phyloP scores from a whole-genome alignment of 805 yeast species.

The Candida patagonica region DNA sequence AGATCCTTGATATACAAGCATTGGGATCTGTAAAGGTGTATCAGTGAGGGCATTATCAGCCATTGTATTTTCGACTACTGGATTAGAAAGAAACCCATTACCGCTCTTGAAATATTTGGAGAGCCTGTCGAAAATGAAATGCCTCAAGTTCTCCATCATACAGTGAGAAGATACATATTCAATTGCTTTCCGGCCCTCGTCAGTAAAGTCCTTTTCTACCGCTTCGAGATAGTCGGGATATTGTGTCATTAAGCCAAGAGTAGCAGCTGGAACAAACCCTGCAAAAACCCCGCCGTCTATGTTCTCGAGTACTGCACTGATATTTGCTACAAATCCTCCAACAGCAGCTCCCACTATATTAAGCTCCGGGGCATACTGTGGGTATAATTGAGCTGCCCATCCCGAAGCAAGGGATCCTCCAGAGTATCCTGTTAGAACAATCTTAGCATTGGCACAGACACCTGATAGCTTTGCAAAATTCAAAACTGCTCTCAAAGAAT shows the following conservation, averaged over 20 bases:
- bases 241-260: slow-evolving; percentile 19
- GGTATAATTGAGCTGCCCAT: slow-evolving; percentile 23
- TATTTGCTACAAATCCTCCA: slow-evolving; percentile 21
- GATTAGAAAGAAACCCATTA: slow-evolving; percentile 11
- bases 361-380: slow-evolving; percentile 21
- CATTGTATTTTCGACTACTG: slow-evolving; percentile 9
- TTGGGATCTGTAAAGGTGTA: slow-evolving; percentile 13
- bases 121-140: slow-evolving; percentile 13
- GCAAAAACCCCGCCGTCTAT: slow-evolving; percentile 15
- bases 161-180: slow-evolving; percentile 13
- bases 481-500: slow-evolving; percentile 21
- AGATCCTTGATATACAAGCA: slow-evolving; percentile 5
- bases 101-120: slow-evolving; percentile 17
- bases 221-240: slow-evolving; percentile 13
- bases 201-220: too few species aligned
- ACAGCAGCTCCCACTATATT: slow-evolving; percentile 22
- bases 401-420: slow-evolving; percentile 73
- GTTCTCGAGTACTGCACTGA: slow-evolving; percentile 13
- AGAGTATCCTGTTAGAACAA: slow-evolving; percentile 79
- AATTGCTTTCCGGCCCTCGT: slow-evolving; percentile 5
- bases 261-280: slow-evolving; percentile 20
- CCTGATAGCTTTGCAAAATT: slow-evolving; percentile 23
- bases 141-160: slow-evolving; percentile 8
- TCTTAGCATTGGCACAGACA: slow-evolving; percentile 27
- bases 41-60: slow-evolving; percentile 14